Evolutionary conservation across 2,329 filamentous ascomycete species (phyloP).

Genomic region (Myriangium duriaei): DNA sequence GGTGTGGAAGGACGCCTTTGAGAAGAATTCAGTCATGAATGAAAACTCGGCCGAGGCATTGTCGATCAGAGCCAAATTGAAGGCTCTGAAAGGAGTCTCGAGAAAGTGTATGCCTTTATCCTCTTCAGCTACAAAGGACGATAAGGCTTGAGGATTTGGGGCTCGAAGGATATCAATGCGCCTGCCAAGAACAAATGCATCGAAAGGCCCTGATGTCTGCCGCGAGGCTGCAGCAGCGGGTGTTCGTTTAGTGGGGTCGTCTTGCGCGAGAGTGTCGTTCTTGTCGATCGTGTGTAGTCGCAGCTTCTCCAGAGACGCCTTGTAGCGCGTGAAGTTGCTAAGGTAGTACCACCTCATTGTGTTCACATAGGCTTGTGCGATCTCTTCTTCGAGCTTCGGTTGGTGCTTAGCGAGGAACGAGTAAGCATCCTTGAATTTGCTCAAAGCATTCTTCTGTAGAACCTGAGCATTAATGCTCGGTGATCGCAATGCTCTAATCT

Average conservation of each 20-base stretch:
- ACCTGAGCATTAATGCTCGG: conserved; percentile 96
- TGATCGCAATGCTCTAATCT: conserved; percentile 86
- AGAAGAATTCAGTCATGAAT: conserved; percentile 84
- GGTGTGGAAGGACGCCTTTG: conserved; percentile 59
- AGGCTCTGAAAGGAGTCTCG: conserved; percentile 83
- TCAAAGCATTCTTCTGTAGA: conserved; percentile 84
- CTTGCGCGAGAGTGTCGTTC: conserved; percentile 60
- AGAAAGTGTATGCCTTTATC: conserved; percentile 76
- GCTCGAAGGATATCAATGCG: conserved; percentile 71
- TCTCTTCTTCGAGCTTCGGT: conserved; percentile 72
- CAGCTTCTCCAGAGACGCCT: conserved; percentile 69
- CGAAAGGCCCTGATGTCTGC: conserved; percentile 51
- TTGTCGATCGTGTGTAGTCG: conserved; percentile 74
- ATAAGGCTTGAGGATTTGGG: conserved; percentile 60
- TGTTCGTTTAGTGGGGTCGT: conserved; percentile 42
- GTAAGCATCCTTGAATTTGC: conserved; percentile 80
- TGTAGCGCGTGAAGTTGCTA: conserved; percentile 82
- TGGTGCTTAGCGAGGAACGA: conserved; percentile 76
- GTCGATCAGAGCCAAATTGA: conserved; percentile 86
- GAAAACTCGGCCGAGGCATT: conserved; percentile 92
- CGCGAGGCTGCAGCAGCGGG: conserved; percentile 43
- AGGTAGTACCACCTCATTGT: conserved; percentile 99
- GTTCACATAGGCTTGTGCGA: conserved; percentile 86
- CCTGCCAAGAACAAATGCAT: conserved; percentile 80
- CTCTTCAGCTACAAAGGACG: conserved; percentile 84